Evolutionary conservation across 2,329 filamentous ascomycete genomes (phyloP).

Genomic region (Clonostachys sp.): DNA sequence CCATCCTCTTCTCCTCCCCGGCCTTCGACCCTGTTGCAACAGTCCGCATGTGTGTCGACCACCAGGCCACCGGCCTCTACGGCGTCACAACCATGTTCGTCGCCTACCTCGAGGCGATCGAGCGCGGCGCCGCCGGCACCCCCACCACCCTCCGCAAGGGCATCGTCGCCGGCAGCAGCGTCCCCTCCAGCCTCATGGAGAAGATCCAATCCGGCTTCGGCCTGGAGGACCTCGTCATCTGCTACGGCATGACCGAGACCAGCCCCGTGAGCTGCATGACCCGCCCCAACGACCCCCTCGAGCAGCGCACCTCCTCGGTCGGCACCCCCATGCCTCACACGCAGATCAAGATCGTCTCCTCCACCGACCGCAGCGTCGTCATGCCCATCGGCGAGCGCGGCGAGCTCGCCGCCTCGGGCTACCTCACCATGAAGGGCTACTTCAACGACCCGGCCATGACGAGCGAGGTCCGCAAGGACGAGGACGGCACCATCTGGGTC

Average conservation of each 20-base stretch:
- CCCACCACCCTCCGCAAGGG: conserved; percentile 69
- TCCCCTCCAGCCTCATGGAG: conserved; percentile 78
- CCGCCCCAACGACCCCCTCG: conserved; percentile 66
- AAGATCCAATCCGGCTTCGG: conserved; percentile 71
- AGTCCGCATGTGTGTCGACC: conserved; percentile 50
- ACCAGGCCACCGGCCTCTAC: conserved; percentile 64
- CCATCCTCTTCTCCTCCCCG: conserved; percentile 81
- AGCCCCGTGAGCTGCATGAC: conserved; percentile 79
- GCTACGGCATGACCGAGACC: conserved; percentile 96
- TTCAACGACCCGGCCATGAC: conserved; percentile 72
- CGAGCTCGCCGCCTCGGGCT: conserved; percentile 80
- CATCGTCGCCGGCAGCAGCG: conserved; percentile 82
- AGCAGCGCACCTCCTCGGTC: conserved; percentile 70
- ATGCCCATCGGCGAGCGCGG: conserved; percentile 65
- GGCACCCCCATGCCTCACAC: conserved; percentile 85
- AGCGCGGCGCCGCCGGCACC: conserved; percentile 11
- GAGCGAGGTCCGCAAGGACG: conserved; percentile 53
- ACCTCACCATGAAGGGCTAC: conserved; percentile 88
- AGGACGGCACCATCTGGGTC: conserved; percentile 69
- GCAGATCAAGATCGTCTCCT: conserved; percentile 68
- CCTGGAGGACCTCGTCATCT: conserved; percentile 79
- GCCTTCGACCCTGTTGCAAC: conserved; percentile 78
- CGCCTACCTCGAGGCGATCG: conserved; percentile 70
- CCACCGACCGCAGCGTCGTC: conserved; percentile 50
- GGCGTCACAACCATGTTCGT: conserved; percentile 93